Evolutionary conservation across 768 basidiomycete species (phyloP).

Genomic region (Trametes elegans): DNA sequence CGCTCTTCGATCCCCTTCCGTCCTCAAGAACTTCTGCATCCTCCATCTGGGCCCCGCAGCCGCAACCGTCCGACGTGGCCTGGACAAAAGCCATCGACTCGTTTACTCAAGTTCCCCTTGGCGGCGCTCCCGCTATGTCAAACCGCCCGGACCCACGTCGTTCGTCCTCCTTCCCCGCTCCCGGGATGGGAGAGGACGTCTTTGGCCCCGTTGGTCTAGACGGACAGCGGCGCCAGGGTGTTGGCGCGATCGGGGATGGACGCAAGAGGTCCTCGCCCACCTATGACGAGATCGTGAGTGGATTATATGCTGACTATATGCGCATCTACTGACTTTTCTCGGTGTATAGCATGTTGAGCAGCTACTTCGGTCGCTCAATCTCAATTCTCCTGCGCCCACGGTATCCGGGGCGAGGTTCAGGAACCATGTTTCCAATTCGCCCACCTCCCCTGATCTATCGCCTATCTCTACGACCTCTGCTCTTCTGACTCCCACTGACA

Average conservation of each 20-base stretch:
- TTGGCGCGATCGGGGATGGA: constrained; percentile 81
- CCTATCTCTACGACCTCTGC: constrained; percentile 71
- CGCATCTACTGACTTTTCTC: constrained; percentile 21
- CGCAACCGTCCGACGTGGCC: constrained; percentile 59
- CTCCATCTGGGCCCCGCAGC: constrained; percentile 85
- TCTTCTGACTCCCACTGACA: constrained; percentile 71
- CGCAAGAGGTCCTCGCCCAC: constrained; percentile 61
- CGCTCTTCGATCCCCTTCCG: constrained; percentile 26
- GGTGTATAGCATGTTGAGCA: constrained; percentile 70
- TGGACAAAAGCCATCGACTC: constrained; percentile 71
- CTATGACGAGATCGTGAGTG: constrained; percentile 52
- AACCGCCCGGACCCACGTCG: constrained; percentile 26
- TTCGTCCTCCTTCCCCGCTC: constrained; percentile 27
- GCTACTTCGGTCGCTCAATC: constrained; percentile 73
- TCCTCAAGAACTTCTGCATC: constrained; percentile 23
- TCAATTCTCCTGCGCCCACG: constrained; percentile 67
- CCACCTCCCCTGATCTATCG: constrained; percentile 64
- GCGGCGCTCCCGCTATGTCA: constrained; percentile 7
- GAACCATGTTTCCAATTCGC: constrained; percentile 40
- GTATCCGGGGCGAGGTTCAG: constrained; percentile 39
- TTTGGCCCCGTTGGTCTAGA: constrained; percentile 54
- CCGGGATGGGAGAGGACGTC: constrained; percentile 55
- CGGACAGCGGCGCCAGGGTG: constrained; percentile 42
- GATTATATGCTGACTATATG: constrained; percentile 18
- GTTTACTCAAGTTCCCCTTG: constrained; percentile 46